phyloP scores from a whole-genome alignment of 371 early-diverging fungal species.

The Apophysomyces ossiformis region DNA sequence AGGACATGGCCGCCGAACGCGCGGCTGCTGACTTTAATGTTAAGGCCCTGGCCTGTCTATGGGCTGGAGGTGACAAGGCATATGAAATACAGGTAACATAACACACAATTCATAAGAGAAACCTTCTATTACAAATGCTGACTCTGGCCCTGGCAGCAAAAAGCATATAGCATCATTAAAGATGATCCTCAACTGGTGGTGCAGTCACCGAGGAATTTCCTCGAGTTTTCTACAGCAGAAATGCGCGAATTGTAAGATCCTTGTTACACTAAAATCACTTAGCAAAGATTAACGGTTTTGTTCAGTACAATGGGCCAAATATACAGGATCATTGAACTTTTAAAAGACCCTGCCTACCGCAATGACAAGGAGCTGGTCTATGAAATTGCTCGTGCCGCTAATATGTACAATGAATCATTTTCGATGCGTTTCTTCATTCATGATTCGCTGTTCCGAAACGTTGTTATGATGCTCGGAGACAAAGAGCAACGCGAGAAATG shows the following conservation, averaged over 20 bases:
- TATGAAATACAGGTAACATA: slow-evolving; percentile 44
- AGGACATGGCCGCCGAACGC: slow-evolving; percentile 61
- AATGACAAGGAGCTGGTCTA: slow-evolving; percentile 19
- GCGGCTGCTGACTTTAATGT: slow-evolving; percentile 61
- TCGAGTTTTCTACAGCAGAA: slow-evolving; percentile 61
- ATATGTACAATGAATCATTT: slow-evolving; percentile 63
- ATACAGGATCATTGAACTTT: slow-evolving; percentile 43
- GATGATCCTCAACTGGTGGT: slow-evolving; percentile 63
- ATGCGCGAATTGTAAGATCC: slow-evolving; percentile 61
- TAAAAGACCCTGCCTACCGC: slow-evolving; percentile 9
- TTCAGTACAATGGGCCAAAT: slow-evolving; percentile 64
- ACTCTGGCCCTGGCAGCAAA: slow-evolving; percentile 23
- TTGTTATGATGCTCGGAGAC: slow-evolving; percentile 62
- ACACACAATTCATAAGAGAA: too few species aligned
- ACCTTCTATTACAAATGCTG: not conserved
- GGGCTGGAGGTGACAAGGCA: slow-evolving; percentile 52
- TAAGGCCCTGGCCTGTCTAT: slow-evolving; percentile 51
- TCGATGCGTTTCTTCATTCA: slow-evolving; percentile 71
- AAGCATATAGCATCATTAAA: slow-evolving; percentile 57
- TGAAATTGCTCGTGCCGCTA: slow-evolving; percentile 22
- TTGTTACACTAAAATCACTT: too few species aligned
- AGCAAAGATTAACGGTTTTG: not conserved
- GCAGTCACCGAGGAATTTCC: slow-evolving; percentile 56
- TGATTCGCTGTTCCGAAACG: slow-evolving; percentile 62
- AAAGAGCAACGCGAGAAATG: slow-evolving; percentile 63